Evolutionary conservation across 2,329 filamentous ascomycete genomes (phyloP), one percentile per base, ranked within the genome.

Genomic region (Penicillium freii): DNA sequence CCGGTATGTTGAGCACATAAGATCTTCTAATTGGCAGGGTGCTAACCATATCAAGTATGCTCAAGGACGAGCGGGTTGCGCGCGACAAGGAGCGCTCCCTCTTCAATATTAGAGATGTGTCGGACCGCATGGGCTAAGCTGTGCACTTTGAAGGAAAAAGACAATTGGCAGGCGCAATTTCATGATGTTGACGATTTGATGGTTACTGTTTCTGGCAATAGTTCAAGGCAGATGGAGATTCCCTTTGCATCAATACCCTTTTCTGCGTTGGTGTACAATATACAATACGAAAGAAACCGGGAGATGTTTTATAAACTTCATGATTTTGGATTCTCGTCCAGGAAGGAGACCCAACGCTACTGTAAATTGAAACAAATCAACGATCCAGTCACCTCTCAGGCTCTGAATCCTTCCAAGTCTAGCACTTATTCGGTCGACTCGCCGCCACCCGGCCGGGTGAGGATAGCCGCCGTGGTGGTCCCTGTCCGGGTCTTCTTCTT

Each of bases 31-130:
- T 27, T 47, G 19, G 47, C 19, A 19, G 13, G 8, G 31, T 36
- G 47, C 64, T 69, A 33, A 69, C 55, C 15, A 34, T 48, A 27
- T 27, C 36, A 62, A 84, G 85, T 59, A 97, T 99, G 91, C 81
- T 99, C 67, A 95, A 88, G 78, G 94, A 99, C 73, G 92, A 97
- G 27, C 83, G 94, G 15, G 78, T 92, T 50, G 84, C 84, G 64
- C 77, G 75, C 10, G 80, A 86, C 59, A 78, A 83, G 52, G 73
- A 81, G 69, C 80, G 84, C 61, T 84, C 87, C 2, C 91, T 87
- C 59, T 96, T 94, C 74, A 87, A 92, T 69, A 84, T 91, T 29
- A 86, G 87, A 68, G 82, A 87, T 57, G 86, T 90, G 0, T 86
- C 89, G 0, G 85, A 94, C 71, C 87, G 86, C 70, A 74, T 96